Evolutionary conservation across 2,329 filamentous ascomycete genomes (phyloP).

Genomic region (Pseudogymnoascus sp.): DNA sequence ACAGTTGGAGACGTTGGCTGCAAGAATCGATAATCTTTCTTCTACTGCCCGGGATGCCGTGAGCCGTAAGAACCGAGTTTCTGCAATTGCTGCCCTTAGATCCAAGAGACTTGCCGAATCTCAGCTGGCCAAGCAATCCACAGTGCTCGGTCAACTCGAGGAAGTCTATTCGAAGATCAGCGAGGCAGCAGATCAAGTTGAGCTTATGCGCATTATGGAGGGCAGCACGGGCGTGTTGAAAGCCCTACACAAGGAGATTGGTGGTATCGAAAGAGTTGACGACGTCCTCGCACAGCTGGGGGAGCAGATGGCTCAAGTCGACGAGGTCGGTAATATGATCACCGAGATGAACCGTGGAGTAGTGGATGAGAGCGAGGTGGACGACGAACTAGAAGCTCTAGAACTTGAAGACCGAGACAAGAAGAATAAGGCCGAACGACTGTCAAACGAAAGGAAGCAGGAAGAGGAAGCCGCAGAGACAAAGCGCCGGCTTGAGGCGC

Average conservation of each 20-base stretch:
- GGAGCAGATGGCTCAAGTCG: constrained; percentile 71
- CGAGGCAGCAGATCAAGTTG: constrained; percentile 75
- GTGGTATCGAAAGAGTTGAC: constrained; percentile 67
- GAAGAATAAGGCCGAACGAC: constrained; percentile 31
- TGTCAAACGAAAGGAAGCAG: constrained; percentile 26
- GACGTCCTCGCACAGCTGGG: constrained; percentile 65
- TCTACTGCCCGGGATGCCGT: constrained; percentile 62
- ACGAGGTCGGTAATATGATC: constrained; percentile 74
- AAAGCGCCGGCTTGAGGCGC: constrained; percentile 21
- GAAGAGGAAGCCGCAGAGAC: constrained; percentile 24
- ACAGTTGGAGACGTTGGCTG: constrained; percentile 58
- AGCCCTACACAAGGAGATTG: constrained; percentile 65
- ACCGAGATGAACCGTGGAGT: constrained; percentile 47
- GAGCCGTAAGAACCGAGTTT: constrained; percentile 59
- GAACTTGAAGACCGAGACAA: constrained; percentile 41
- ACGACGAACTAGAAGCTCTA: constrained; percentile 76
- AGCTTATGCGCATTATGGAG: constrained; percentile 76
- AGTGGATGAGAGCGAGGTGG: constrained; percentile 75
- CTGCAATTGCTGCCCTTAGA: constrained; percentile 69
- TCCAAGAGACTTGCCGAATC: constrained; percentile 75
- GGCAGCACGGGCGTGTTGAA: constrained; percentile 64
- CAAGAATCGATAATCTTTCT: constrained; percentile 57
- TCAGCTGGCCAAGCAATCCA: constrained; percentile 61
- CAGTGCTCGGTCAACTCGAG: constrained; percentile 72
- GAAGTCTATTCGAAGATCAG: constrained; percentile 76